Evolutionary conservation across 805 yeast genomes (phyloP), one percentile per base, ranked within the genome.

Genomic region (Torulaspora microellipsoides): DNA sequence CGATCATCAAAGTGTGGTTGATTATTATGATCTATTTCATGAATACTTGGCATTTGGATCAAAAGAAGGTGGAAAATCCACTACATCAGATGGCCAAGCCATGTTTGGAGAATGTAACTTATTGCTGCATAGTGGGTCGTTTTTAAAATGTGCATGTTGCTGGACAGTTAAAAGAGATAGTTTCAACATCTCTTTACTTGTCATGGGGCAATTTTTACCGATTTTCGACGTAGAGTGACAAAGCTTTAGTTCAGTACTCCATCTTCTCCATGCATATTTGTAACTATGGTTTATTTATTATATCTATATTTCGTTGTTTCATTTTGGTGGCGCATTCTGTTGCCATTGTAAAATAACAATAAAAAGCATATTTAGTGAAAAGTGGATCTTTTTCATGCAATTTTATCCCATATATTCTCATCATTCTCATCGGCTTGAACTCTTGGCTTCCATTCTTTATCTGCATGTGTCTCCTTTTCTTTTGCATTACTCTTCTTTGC

Each of bases 81-180:
- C 40, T 8, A 43, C 48, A 15, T 38, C 48, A 11, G 47, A 48
- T 23, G 51, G 47, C 8, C 52, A 55, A 15, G 48, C 49, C 9
- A 38, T 49, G 17, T 48, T 70, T 49, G 65, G 70, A 15, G 64
- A 65, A 42, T 65, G 72, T 43, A 69, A 70, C 8, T 45, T 71
- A 31, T 42, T 69, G 35, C 59, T 66, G 34, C 73, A 70, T 8
- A 60, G 54, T 36, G 66, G 62, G 1, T 64, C 65, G 14, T 63
- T 58, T 43, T 73, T 81, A 17, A 78, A 78, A 47, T 85, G 89
- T 54, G 81, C 89, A 31, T 80, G 87, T 33, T 86, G 86, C 12
- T 84, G 93, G 89, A 86, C 95, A 0, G 87, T 86, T 12, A 84
- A 84, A 52, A 69, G 93, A 52, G 95, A 86, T 65, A 78, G 82